A percentile compares a stretch with the other conserved stretches of the same genome.
phyloP scores from a whole-genome alignment of 257 asterid species.

The Lycium barbarum region DNA sequence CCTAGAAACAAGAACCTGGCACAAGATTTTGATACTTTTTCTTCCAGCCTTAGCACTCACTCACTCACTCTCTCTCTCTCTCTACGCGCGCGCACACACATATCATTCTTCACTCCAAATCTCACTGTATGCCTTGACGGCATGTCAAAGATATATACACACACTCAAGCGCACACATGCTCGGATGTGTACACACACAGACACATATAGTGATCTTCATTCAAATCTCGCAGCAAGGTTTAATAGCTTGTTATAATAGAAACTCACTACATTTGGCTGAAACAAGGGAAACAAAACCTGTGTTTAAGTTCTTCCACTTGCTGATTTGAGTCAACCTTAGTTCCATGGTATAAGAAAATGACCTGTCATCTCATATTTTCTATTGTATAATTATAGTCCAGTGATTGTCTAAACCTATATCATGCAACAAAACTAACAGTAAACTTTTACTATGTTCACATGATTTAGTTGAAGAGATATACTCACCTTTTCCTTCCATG shows the following conservation, averaged over 20 bases:
- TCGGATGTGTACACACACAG: not conserved
- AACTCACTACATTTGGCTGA: not conserved
- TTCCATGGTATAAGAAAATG: constrained; percentile 10
- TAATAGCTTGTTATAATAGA: not conserved
- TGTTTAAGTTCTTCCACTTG: not conserved
- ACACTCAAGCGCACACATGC: not conserved
- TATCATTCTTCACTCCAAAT: constrained; percentile 4
- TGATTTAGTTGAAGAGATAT: constrained; percentile 14
- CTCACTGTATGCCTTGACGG: constrained; percentile 13
- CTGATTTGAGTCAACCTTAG: constrained; percentile 6
- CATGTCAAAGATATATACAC: not conserved
- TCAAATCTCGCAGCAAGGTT: not conserved
- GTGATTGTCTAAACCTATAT: not conserved
- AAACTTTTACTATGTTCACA: not conserved
- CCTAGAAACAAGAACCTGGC: not conserved
- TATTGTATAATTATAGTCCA: not conserved
- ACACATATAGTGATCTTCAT: not conserved
- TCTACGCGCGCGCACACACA: not conserved
- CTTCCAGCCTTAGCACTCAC: not conserved
- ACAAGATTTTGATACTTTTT: constrained; percentile 5
- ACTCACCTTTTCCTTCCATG: constrained; percentile 95
- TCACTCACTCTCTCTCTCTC: not conserved
- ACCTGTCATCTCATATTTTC: constrained; percentile 16
- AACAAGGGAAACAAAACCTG: constrained; percentile 9
- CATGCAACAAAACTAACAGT: not conserved